Base-by-base conservation (phyloP, 495 filamentous ascomycete species). In the Zalerion maritima region DNA sequence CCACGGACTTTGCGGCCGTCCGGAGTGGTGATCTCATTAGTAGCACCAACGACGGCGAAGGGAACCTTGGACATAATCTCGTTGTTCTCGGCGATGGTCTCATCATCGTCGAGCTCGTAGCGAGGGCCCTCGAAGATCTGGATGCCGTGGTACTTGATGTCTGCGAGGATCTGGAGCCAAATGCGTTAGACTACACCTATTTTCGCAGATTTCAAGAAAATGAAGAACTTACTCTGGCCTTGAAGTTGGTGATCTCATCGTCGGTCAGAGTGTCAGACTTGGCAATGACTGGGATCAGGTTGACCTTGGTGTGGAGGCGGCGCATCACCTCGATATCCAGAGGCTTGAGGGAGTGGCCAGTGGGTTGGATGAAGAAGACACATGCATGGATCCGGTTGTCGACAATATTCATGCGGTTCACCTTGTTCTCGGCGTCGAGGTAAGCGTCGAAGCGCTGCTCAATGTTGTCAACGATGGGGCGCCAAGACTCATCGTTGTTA, bases 31-130 rank as follows among this genome's bases (percentile, higher is more conserved):
- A 97, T 81, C 57, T 96, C 91, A 38, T 73, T 70, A 55, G 92
- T 94, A 44, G 87, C 84, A 64, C 89, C 89, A 35, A 97, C 89
- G 35, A 97, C 84, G 25, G 89, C 89, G 50, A 97, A 97, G 12
- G 89, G 89, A 21, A 97, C 86, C 67, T 97, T 97, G 42, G 91
- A 94, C 85, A 97, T 85, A 55, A 97, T 97, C 65, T 97, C 89
- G 58, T 87, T 84, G 72, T 97, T 97, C 66, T 97, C 89, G 5
- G 89, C 89, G 56, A 97, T 94, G 18, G 89, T 96, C 66, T 97
- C 89, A 52, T 97, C 89, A 40, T 97, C 89, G 50, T 97, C 89
- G 30, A 97, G 75, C 58, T 97, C 89, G 54, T 97, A 97, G 32
- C 85, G 81, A 32, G 89, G 89, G 3, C 91, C 91, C 57, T 97